These are phyloP conservation scores for Penicillium bialowiezense DNA, from an alignment of 495 filamentous ascomycete genomes.

Conservation along the genomic window DNA sequence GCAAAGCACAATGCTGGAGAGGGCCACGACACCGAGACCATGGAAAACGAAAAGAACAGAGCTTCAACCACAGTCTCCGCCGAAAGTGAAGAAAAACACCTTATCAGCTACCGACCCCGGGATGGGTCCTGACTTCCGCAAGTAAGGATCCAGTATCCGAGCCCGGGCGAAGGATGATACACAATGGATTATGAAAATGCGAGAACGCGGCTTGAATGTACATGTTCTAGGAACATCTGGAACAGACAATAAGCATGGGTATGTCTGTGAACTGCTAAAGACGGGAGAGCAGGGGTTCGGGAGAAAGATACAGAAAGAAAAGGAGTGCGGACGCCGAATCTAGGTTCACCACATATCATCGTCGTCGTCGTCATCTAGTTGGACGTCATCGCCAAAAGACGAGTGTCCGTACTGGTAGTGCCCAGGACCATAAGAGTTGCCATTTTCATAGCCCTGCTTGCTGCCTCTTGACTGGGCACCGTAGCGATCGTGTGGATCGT, in stretches of 20 bases:
- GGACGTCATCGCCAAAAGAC: slow-evolving; percentile 49
- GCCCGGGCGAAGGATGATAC: not conserved
- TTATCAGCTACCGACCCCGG: no score
- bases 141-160: slow-evolving; percentile 11
- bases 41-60: not conserved
- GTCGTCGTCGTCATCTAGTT: slow-evolving; percentile 50
- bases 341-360: slow-evolving; percentile 55
- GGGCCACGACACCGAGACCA: not conserved
- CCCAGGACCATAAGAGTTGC: slow-evolving; percentile 42
- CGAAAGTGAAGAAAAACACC: no score
- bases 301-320: slow-evolving; percentile 17
- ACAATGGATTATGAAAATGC: slow-evolving; percentile 14
- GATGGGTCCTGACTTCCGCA: no score
- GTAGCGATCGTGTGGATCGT: slow-evolving; percentile 49
- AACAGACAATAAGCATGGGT: slow-evolving; percentile 32
- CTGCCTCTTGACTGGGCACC: slow-evolving; percentile 51
- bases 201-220: slow-evolving; percentile 26
- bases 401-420: slow-evolving; percentile 49
- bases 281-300: slow-evolving; percentile 23
- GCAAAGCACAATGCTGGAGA: slow-evolving; percentile 14
- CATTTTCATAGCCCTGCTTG: slow-evolving; percentile 49
- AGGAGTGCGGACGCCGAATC: slow-evolving; percentile 18
- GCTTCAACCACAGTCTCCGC: not conserved
- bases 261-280: slow-evolving; percentile 34
- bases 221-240: slow-evolving; percentile 25